phyloP scores from a whole-genome alignment of 192 early-diverging fungal genomes.

The Podila verticillata region DNA sequence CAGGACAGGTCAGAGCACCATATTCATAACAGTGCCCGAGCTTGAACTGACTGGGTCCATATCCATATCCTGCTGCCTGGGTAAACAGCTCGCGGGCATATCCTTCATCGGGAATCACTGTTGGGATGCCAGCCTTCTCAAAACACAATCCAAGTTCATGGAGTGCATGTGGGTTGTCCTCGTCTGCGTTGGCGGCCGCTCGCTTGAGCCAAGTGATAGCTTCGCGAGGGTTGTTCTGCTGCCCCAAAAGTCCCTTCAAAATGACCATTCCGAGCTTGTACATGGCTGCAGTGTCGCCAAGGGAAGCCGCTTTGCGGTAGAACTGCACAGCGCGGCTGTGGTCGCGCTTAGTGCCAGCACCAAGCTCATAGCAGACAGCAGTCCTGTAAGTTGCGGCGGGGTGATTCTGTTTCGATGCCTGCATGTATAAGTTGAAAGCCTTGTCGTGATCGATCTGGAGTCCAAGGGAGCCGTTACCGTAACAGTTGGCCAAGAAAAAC shows the following conservation, averaged over 20 bases:
- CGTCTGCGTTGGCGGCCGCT: constrained; percentile 90
- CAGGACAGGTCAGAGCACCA: constrained; percentile 86
- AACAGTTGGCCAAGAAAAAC: constrained; percentile 91
- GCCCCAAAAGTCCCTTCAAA: constrained; percentile 84
- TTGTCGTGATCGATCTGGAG: constrained; percentile 84
- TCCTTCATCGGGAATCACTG: constrained; percentile 78
- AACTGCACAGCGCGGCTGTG: constrained; percentile 84
- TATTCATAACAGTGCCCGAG: constrained; percentile 95
- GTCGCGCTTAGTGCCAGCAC: constrained; percentile 92
- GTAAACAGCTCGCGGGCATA: constrained; percentile 95
- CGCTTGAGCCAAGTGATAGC: constrained; percentile 95
- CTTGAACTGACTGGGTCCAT: constrained; percentile 91
- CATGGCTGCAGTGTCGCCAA: constrained; percentile 95
- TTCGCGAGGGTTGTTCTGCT: constrained; percentile 84
- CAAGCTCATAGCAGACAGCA: constrained; percentile 96
- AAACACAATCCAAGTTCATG: constrained; percentile 86
- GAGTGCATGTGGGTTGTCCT: constrained; percentile 90
- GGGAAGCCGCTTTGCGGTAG: constrained; percentile 90
- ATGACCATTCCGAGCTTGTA: constrained; percentile 96
- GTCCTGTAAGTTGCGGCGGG: constrained; percentile 92
- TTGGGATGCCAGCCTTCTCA: constrained; percentile 63
- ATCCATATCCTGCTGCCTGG: constrained; percentile 92
- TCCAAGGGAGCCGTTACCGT: constrained; percentile 86
- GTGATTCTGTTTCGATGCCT: constrained; percentile 93
- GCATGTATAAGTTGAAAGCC: constrained; percentile 91